Base-by-base conservation (phyloP, 2,329 filamentous ascomycete species). In the Ophiostoma himal-ulmi region DNA sequence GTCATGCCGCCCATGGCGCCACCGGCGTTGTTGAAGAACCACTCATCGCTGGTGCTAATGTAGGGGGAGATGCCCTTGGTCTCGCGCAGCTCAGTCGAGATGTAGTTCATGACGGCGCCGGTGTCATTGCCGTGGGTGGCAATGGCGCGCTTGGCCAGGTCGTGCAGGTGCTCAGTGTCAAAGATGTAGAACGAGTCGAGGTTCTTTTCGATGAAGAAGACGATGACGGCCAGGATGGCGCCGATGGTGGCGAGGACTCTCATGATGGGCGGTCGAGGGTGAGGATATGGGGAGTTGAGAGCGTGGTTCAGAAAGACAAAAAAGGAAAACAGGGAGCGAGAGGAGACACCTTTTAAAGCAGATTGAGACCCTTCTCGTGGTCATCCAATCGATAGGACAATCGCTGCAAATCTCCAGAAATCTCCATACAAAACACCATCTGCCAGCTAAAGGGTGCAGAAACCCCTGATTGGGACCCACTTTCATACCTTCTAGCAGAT, bases 1-100 rank as follows among this genome's bases (percentile, higher is more conserved):
- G 92, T 93, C 93, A 96, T 95, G 77, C 86, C 91, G 70, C 93
- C 93, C 93, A 96, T 96, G 69, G 92, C 92, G 73, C 93, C 93
- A 69, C 93, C 93, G 68, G 92, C 92, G 77, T 96, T 96, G 84
- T 96, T 96, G 77, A 96, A 94, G 65, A 96, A 84, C 92, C 92
- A 96, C 65, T 67, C 65, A 79, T 94, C 88, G 71, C 90, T 82
- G 70, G 86, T 78, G 81, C 91, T 93, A 77, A 94, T 77, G 79
- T 92, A 81, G 71, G 68, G 76, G 75, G 68, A 80, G 78, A 77
- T 81, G 75, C 75, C 82, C 84, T 76, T 82, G 79, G 83, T 85
- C 75, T 82, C 81, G 75, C 83, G 82, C 70, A 96, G 84, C 80
- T 92, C 89, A 72, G 81, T 77, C 68, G 92, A 87, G 74, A 96